Evolutionary conservation across 73 alveolate genomes (phyloP), one percentile per base, ranked within the genome.

Genomic region (Stentor roeselii): DNA sequence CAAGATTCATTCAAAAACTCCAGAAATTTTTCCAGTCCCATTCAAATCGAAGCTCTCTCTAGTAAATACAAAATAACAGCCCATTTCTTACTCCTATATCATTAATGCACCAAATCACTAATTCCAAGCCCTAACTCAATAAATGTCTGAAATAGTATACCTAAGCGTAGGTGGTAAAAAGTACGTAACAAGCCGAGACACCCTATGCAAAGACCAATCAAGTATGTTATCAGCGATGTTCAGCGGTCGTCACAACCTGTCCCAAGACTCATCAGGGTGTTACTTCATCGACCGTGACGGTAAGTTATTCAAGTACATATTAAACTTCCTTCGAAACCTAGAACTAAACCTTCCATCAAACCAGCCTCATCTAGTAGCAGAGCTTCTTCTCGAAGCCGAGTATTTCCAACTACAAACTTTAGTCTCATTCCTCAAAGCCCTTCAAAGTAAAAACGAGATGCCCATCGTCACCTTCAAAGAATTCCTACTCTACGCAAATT

Each of bases 231-330:
- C 67, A 50, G 67, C 67, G 21, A 50, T 50, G 67, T 50, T 50
- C 67, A 50, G 67, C 27, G 95, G 95, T 2, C 4, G 91, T 36
- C 90, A 90, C 59, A 90, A 86, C 75, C 93, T 90, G 2, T 76
- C 40, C 14, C 84, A 60, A 50, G 92, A 90, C 60, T 91, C 84
- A 6, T 91, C 86, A 74, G 95, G 93, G 1, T 6, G 92, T 35
- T 90, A 90, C 85, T 90, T 90, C 80, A 90, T 90, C 58, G 95
- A 90, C 78, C 34, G 95, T 42, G 95, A 90, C 60, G 95, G 95
- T 3, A 90, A 89, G 2, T 90, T 86, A 59, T 90, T 90, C 83
- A 83, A 92, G 61, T 90, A 87, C 85, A 90, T 90, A 34, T 76
- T 90, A 14, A 90, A 90, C 86, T 90, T 82, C 78, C 83, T 90